Evolutionary conservation across 2,329 filamentous ascomycete species (phyloP), one percentile per base, ranked within the genome.

Genomic region (Zelopaecilomyces penicillatus): DNA sequence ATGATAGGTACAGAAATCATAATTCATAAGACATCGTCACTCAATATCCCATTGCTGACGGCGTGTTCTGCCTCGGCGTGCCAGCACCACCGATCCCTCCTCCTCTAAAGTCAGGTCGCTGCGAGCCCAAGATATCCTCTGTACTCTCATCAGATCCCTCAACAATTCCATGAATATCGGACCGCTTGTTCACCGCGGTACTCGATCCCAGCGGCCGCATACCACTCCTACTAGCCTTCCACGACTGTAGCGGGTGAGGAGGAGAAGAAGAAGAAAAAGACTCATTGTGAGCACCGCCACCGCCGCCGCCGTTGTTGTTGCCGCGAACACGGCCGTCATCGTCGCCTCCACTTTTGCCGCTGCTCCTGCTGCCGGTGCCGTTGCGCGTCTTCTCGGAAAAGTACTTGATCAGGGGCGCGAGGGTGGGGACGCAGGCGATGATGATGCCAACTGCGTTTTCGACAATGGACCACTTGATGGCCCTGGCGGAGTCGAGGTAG

Each of bases 391-490:
- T 54, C 31, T 62, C 61, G 28, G 55, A 52, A 37, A 64, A 64
- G 46, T 59, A 64, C 26, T 55, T 57, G 47, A 71, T 57, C 1
- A 71, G 56, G 2, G 69, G 68, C 0, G 64, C 64, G n/a, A 71
- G 64, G 0, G 67, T 65, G 5, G 69, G 68, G 7, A 71, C 53
- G 42, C 61, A 68, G 5, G 64, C 56, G 29, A 70, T 62, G 11
- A 70, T 61, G 32, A 69, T 67, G 19, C 68, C 70, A 2, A 71
- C 57, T 45, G 68, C 65, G 42, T 63, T 63, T 51, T 73, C 70
- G n/a, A 73, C 52, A 9, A 61, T 58, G 0, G 69, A 73, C 70
- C 70, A 74, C 31, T 66, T 59, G 41, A 73, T 65, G 26, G 67
- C 54, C 1, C 55, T 47, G 5, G 66, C 59, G 3, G 65, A 70